Base-by-base conservation (phyloP, 1,284 basidiomycete genomes). In the Stygiomarasmius scandens region DNA sequence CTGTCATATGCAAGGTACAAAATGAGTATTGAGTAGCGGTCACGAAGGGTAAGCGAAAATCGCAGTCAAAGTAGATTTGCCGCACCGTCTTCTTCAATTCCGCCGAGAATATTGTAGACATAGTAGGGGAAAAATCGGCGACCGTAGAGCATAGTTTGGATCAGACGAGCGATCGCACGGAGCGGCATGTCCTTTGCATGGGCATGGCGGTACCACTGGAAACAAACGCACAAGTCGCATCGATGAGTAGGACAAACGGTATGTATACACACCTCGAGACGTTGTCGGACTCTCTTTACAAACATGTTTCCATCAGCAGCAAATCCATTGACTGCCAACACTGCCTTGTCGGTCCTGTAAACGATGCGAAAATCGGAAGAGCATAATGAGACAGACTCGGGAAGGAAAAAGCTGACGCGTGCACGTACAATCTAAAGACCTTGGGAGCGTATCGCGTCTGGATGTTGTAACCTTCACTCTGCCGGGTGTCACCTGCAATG, bases 101-200 rank as follows among this genome's bases (percentile, higher is more conserved):
- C 94, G 51, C 92, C 92, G 38, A 96, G 86, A 69, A 98, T 95
- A 74, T 95, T 96, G 80, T 93, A 95, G 43, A 96, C 91, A 72
- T 96, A 97, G 81, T 91, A 97, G 2, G 95, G 95, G 85, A 97
- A 97, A 81, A 97, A 96, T 55, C 95, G 88, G 63, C 92, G 87
- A 49, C 84, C 89, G 69, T 97, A 98, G 38, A 98, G 84, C 93
- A 97, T 96, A 3, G 94, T 96, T 73, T 97, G 95, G 56, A 98
- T 95, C 67, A 98, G 80, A 57, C 95, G 86, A 24, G 95, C 95
- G 68, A 98, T 96, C 25, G 94, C 87, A 64, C 90, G 89, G 47
- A 98, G 81, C 23, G 92, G 89, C 90, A 96, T 96, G 66, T 93
- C 92, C 74, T 95, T 95, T 61, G 92, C 85, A 74, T 98, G 95